These are phyloP conservation scores for Pestalotiopsis sp. DNA, from an alignment of 2,329 filamentous ascomycete genomes.

Conservation along the genomic window DNA sequence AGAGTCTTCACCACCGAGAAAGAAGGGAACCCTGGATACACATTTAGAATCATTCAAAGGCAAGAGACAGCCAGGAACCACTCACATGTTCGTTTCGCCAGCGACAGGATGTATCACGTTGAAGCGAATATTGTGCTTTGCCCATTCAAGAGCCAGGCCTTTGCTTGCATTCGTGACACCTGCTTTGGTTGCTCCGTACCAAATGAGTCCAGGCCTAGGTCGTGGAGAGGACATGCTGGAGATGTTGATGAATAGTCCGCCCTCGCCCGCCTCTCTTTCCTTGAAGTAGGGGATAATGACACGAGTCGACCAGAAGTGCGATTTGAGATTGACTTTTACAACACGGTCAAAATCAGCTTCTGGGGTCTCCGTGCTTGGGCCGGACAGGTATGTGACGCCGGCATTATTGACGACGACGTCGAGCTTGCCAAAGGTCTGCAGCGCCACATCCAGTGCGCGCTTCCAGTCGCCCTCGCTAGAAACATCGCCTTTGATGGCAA, in stretches of 20 bases:
- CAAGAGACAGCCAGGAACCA: neutral
- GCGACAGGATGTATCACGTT: slow-evolving; percentile 72
- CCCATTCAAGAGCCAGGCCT: slow-evolving; percentile 70
- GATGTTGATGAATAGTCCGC: slow-evolving; percentile 59
- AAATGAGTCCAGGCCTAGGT: slow-evolving; percentile 64
- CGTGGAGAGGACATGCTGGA: slow-evolving; percentile 64
- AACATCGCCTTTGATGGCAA: slow-evolving; percentile 50
- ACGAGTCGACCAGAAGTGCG: slow-evolving; percentile 61
- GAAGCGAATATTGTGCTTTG: slow-evolving; percentile 70
- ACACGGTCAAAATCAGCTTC: slow-evolving; percentile 68
- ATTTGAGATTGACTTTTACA: slow-evolving; percentile 70
- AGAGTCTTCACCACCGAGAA: slow-evolving; percentile 64
- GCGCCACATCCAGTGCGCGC: slow-evolving; percentile 43
- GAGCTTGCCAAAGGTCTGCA: slow-evolving; percentile 50
- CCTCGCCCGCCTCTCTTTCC: slow-evolving; percentile 55
- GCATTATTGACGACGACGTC: slow-evolving; percentile 66
- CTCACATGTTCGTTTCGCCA: slow-evolving; percentile 57
- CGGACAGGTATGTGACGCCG: slow-evolving; percentile 59
- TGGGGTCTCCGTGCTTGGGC: slow-evolving; percentile 64
- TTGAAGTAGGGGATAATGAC: slow-evolving; percentile 62
- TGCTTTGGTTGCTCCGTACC: slow-evolving; percentile 72
- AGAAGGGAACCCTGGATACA: slow-evolving; percentile 41
- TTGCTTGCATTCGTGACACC: slow-evolving; percentile 63
- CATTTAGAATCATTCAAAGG: slow-evolving; percentile 38
- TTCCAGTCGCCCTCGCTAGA: slow-evolving; percentile 57